phyloP scores from a whole-genome alignment of 257 asterid genomes.

The Mentha longifolia region DNA sequence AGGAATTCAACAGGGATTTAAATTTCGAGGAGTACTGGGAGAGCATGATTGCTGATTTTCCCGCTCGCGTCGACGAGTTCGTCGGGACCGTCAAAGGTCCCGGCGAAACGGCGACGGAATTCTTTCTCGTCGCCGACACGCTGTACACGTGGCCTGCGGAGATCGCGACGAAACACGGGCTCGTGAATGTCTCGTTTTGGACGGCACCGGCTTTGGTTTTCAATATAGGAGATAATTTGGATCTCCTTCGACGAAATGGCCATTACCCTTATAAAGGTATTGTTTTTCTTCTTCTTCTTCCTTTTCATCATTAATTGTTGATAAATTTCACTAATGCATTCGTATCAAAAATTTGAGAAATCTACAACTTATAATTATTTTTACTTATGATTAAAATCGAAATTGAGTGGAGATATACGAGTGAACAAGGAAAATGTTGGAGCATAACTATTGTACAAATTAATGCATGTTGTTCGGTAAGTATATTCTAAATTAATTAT shows the following conservation, averaged over 20 bases:
- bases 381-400: no score
- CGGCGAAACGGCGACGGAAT: background rate
- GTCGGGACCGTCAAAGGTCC: background rate
- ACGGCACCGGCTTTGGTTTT: conserved; percentile 18
- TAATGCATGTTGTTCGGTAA: no score
- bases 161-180: conserved; percentile 17
- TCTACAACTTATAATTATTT: no score
- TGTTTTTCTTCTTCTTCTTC: no score
- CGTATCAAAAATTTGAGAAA: no score
- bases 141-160: conserved; percentile 2
- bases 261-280: background rate
- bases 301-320: no score
- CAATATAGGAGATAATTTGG: conserved; percentile 13
- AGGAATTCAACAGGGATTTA: background rate
- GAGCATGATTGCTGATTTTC: conserved; percentile 10
- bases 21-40: conserved; percentile 1
- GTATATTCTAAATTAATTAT: no score
- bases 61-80: background rate
- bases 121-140: background rate
- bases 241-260: conserved; percentile 18
- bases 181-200: conserved; percentile 33
- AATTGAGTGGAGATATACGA: no score
- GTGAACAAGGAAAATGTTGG: no score
- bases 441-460: no score
- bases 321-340: no score